Evolutionary conservation across 2,329 filamentous ascomycete species (phyloP), one percentile per base, ranked within the genome.

Genomic region (Epichloe bromicola): DNA sequence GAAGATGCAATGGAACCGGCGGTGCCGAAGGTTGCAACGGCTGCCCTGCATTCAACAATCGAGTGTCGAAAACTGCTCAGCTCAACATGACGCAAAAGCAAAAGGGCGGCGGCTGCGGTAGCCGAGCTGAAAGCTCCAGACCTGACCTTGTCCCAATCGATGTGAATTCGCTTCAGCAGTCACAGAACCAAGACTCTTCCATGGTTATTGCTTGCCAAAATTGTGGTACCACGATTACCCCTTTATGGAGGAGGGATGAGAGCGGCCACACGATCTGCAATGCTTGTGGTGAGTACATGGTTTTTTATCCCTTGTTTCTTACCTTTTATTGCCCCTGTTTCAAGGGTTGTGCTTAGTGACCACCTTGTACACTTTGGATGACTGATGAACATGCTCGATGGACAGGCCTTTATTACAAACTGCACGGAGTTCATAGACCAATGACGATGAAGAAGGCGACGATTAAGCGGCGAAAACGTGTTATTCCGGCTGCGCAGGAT

Each of bases 381-480:
- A 30, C 46, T 33, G 23, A 48, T 5, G 11, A 40, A 11, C 12
- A 4, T 8, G 2, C 3, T 23, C 4, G 6, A 49, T 19, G 1
- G 17, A n/a, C 23, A 95, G 89, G 91, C 4, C 73, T 98, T 3
- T 98, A 98, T 67, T 89, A 94, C 71, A 97, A 97, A 67, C 80
- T 98, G 3, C 93, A 98, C 64, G 90, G 90, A 50, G 83, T 89
- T 33, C 91, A 96, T 67, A 80, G 93, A 41, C 93, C 93, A 0
- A 88, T 93, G 5, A 88, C 88, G n/a, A 97, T 98, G 93, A 98
- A 97, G 69, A 97, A 96, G 67, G 86, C 88, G 3, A 86, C 95
- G 26, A 98, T 98, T 66, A 97, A 98, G 69, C 81, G 93, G 55
- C 79, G 93, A 54, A 97, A 97, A 74, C 83, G 93, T 53, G 89